These are phyloP conservation scores for Diddensiella santjacobensis DNA, from an alignment of 805 yeast genomes.

Conservation along the genomic window DNA sequence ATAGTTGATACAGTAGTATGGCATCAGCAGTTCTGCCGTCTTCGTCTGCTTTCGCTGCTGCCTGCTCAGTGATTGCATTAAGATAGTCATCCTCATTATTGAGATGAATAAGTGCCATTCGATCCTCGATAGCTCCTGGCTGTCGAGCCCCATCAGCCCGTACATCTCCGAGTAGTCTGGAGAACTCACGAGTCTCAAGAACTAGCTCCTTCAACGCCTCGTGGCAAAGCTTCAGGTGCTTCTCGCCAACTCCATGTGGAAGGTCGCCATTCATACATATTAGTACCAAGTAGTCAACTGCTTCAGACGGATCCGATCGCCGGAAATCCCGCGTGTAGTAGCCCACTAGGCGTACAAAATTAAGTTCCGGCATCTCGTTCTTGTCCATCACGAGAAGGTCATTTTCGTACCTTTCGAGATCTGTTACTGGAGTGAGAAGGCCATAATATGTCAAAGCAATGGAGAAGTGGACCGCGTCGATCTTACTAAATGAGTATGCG, in stretches of 20 bases:
- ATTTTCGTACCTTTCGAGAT: slow-evolving; percentile 25
- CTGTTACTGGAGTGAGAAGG: slow-evolving; percentile 49
- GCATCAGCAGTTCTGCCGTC: slow-evolving; percentile 89
- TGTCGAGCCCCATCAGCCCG: slow-evolving; percentile 68
- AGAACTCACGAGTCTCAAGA: slow-evolving; percentile 80
- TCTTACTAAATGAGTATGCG: slow-evolving; percentile 58
- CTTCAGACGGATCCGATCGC: slow-evolving; percentile 80
- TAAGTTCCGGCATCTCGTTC: slow-evolving; percentile 36
- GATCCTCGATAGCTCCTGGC: slow-evolving; percentile 80
- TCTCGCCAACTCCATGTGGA: slow-evolving; percentile 27
- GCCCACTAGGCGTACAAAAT: slow-evolving; percentile 65
- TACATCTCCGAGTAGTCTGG: slow-evolving; percentile 77
- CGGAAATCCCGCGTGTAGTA: slow-evolving; percentile 80
- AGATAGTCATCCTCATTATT: slow-evolving; percentile 57
- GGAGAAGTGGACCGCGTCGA: slow-evolving; percentile 86
- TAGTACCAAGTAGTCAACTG: slow-evolving; percentile 80
- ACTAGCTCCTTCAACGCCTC: slow-evolving; percentile 81
- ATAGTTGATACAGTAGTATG: slow-evolving; percentile 75
- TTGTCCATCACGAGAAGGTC: slow-evolving; percentile 38
- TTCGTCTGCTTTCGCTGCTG: slow-evolving; percentile 83
- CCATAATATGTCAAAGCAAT: slow-evolving; percentile 76
- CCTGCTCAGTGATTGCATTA: slow-evolving; percentile 70
- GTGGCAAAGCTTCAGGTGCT: slow-evolving; percentile 58
- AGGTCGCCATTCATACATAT: slow-evolving; percentile 54
- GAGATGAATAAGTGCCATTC: slow-evolving; percentile 61